Conservation (phyloP, 148 eudicot genomes). For the Heliosperma pusillum region DNA sequence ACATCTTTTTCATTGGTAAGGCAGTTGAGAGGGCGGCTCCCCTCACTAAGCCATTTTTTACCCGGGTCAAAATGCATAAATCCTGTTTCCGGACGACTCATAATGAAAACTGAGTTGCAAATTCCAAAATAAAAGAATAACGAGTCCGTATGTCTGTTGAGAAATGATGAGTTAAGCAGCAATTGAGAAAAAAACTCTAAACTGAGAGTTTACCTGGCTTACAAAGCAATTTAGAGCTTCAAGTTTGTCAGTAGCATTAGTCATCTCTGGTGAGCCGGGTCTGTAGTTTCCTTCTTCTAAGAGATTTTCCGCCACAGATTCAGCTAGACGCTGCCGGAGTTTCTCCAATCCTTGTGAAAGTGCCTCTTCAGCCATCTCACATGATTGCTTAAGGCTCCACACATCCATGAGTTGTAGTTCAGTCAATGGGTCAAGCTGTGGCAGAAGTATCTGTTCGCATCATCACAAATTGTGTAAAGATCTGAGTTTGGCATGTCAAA, state of each 20-base stretch:
- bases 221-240: conserved; percentile 68
- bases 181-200: neutral
- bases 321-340: conserved; percentile 62
- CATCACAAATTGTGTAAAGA: too few relatives aligned
- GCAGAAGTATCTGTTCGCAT: conserved; percentile 55
- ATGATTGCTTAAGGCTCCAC: conserved; percentile 55
- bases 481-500: neutral
- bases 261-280: conserved; percentile 40
- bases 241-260: conserved; percentile 61
- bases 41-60: too few relatives aligned
- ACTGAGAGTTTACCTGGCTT: conserved; percentile 55
- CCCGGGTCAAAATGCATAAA: too few relatives aligned
- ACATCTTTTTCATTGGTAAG: too few relatives aligned
- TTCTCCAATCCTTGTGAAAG: conserved; percentile 57
- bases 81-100: too few relatives aligned
- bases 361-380: conserved; percentile 33
- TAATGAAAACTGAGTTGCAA: too few relatives aligned
- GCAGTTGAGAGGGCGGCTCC: too few relatives aligned
- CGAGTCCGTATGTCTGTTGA: too few relatives aligned
- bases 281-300: conserved; percentile 55
- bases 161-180: neutral
- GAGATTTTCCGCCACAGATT: conserved; percentile 53
- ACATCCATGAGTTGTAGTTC: conserved; percentile 51
- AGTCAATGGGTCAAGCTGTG: conserved; percentile 67
- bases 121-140: too few relatives aligned